Evolutionary conservation across 768 basidiomycete species (phyloP).

Genomic region (Tricholoma hemisulphureum): DNA sequence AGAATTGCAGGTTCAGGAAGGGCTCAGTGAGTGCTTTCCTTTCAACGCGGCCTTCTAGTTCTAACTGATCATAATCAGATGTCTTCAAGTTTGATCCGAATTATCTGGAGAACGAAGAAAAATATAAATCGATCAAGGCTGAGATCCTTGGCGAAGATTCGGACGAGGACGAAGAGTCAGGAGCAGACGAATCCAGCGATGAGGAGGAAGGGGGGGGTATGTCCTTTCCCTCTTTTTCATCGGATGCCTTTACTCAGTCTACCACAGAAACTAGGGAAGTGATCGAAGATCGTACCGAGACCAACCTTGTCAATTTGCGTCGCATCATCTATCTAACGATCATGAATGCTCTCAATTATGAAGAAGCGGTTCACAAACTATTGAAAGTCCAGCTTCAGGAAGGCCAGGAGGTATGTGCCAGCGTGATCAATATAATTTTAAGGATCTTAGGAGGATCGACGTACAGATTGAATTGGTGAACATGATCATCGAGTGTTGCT

Average conservation of each 20-base stretch:
- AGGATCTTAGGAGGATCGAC: background rate
- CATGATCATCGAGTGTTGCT: conserved; percentile 99
- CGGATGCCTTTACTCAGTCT: conserved; percentile 33
- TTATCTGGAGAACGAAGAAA: conserved; percentile 88
- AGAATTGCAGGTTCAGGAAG: conserved; percentile 91
- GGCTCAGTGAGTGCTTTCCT: conserved; percentile 68
- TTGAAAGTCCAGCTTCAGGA: conserved; percentile 89
- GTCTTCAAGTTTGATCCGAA: conserved; percentile 94
- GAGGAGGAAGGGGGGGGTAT: conserved; percentile 54
- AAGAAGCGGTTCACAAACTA: conserved; percentile 98
- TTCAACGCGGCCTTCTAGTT: background rate
- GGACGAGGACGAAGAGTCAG: conserved; percentile 68
- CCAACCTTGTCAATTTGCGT: conserved; percentile 92
- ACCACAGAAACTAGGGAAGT: conserved; percentile 74
- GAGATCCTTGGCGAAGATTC: conserved; percentile 93
- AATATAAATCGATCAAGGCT: conserved; percentile 85
- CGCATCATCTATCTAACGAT: conserved; percentile 95
- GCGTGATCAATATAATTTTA: background rate
- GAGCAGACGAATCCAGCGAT: conserved; percentile 64
- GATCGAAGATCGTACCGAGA: conserved; percentile 93
- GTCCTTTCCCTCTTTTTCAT: background rate
- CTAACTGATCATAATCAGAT: conserved; percentile 46
- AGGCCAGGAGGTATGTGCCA: conserved; percentile 80
- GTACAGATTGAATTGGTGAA: conserved; percentile 90
- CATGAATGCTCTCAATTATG: conserved; percentile 98